phyloP scores from a whole-genome alignment of 306 rosid species.

The Trifolium fragiferum region DNA sequence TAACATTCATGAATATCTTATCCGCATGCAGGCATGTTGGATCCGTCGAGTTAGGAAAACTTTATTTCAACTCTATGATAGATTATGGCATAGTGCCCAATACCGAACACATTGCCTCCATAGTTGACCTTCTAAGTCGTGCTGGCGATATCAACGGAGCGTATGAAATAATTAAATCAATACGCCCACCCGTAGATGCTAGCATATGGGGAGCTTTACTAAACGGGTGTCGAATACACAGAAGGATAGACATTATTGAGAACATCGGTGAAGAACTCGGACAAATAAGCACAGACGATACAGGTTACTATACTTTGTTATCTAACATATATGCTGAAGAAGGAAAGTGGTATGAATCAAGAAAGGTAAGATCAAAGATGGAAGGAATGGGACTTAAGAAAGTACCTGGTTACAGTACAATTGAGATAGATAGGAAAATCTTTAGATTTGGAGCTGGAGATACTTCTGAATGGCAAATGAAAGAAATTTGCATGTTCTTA shows the following conservation, averaged over 20 bases:
- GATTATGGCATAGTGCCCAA: conserved; percentile 65
- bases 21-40: conserved; percentile 92
- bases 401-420: conserved; percentile 84
- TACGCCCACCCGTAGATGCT: conserved; percentile 58
- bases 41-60: conserved; percentile 72
- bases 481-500: conserved; percentile 50
- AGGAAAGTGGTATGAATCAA: conserved; percentile 81
- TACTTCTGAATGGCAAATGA: conserved; percentile 57
- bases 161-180: conserved; percentile 65
- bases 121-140: conserved; percentile 87
- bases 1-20: conserved; percentile 85
- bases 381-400: conserved; percentile 72
- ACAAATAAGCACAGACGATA: conserved; percentile 66
- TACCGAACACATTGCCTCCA: conserved; percentile 71
- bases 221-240: conserved; percentile 87
- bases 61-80: conserved; percentile 63
- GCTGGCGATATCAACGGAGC: conserved; percentile 80
- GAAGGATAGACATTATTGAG: conserved; percentile 65
- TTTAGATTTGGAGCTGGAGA: conserved; percentile 80
- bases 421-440: conserved; percentile 69
- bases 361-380: conserved; percentile 78
- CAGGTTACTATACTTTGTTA: conserved; percentile 84
- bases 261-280: conserved; percentile 55
- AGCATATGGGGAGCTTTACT: conserved; percentile 89
- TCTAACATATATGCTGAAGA: conserved; percentile 88